Evolutionary conservation across 1,284 basidiomycete species (phyloP), one percentile per base, ranked within the genome.

Genomic region (Volvariella volvacea): DNA sequence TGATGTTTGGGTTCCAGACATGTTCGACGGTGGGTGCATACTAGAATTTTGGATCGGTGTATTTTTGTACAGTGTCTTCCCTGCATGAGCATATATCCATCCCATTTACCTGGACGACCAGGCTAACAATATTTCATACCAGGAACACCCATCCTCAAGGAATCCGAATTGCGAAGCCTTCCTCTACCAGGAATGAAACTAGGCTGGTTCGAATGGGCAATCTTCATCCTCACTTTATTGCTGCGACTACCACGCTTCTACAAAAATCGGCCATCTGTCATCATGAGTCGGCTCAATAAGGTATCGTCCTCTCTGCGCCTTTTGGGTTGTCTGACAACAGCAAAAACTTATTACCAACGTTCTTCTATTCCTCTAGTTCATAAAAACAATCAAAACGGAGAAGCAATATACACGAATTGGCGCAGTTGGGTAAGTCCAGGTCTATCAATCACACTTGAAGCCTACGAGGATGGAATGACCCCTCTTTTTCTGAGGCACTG

Each of bases 1-100:
- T 44, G 74, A 81, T 47, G 81, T 85, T 19, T 83, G 78, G 69
- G 72, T 82, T n/a, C 78, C 77, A 4, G 74, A 79, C 54, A 46
- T 70, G 25, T 78, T 75, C 49, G 54, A 62, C 43, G 74, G 74
- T 72, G 36, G n/a, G n/a, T n/a, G n/a, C n/a, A n/a, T n/a, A n/a
- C n/a, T 30, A 60, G n/a, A n/a, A n/a, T n/a, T 52, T 49, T 50
- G 31, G 52, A 4, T 47, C 50, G 17, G 22, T 49, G 44, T 36
- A 45, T 55, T 41, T 38, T 46, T 9, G 41, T 58, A 4, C 50
- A 54, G 3, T 42, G 48, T 17, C 40, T 46, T 22, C 32, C 58
- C 49, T 38, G 9, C 22, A n/a, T n/a, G n/a, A n/a, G n/a, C n/a
- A n/a, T n/a, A n/a, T n/a, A n/a, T n/a, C n/a, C n/a, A n/a, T n/a